Evolutionary conservation across 2,329 filamentous ascomycete genomes (phyloP), one percentile per base, ranked within the genome.

Genomic region (Pestalotiopsis sp.): DNA sequence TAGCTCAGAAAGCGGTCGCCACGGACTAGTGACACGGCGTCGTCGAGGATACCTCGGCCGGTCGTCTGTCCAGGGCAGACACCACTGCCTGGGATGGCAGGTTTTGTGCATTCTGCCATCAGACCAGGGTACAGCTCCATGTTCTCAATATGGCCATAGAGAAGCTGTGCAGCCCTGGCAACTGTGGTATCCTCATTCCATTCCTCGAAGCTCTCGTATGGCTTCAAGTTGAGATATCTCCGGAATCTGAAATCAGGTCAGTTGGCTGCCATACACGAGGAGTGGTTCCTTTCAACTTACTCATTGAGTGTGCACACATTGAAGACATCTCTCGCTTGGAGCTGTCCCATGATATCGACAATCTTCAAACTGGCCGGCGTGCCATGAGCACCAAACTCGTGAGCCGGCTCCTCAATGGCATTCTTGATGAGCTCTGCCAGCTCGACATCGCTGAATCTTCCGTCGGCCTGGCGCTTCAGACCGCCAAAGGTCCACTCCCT

Each of bases 381-480:
- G 7, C 66, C 64, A 5, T 60, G 67, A 23, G 66, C 69, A 17
- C 69, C 69, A n/a, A 70, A 70, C 1, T 64, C 67, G 41, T 67
- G 66, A 2, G 69, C 69, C 5, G 61, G 63, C n/a, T 70, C 69
- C 49, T 70, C 69, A n/a, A 70, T 68, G 13, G 87, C 87, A 75
- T 96, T 92, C 73, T 95, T 91, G 57, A 95, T 88, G 69, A 93
- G 92, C 25, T 90, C 82, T 4, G 93, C 92, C 0, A 97, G 87
- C 3, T 93, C 92, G 66, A 94, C 91, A 68, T 97, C 94, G 41
- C 86, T 83, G 77, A 94, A 92, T n/a, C 81, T 88, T 4, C 93
- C 93, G 68, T 94, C 86, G 0, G 83, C 76, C 3, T 89, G 86
- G 56, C 93, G 88, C 76, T 88, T 78, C 71, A 94, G 87, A 2